A percentile compares a stretch with the other conserved stretches of the same genome.
Evolutionary conservation across 176 grass and related monocot species (phyloP).

Genomic region (Pontederia crassipes): DNA sequence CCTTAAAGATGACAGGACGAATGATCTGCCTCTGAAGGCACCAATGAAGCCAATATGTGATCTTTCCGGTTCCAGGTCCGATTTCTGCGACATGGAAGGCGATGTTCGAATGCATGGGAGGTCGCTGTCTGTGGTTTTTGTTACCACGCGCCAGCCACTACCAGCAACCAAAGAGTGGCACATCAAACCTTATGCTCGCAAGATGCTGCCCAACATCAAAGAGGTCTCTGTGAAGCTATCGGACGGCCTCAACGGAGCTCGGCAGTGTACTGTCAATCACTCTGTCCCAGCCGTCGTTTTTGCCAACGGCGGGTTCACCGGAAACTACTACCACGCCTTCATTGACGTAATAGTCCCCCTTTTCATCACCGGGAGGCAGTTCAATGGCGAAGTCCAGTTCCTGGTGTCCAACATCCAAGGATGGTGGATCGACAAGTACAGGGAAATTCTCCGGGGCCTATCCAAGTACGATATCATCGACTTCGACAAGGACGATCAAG

Average conservation of each 20-base stretch:
- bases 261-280: slow-evolving; percentile 57
- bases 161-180: slow-evolving; percentile 25
- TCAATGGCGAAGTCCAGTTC: slow-evolving; percentile 90
- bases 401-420: slow-evolving; percentile 46
- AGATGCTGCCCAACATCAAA: slow-evolving; percentile 51
- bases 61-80: slow-evolving; percentile 5
- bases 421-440: slow-evolving; percentile 83
- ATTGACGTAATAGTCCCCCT: slow-evolving; percentile 82
- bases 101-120: slow-evolving; percentile 7
- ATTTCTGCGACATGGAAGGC: slow-evolving; percentile 18
- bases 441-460: slow-evolving; percentile 41
- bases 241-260: slow-evolving; percentile 17
- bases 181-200: slow-evolving; percentile 77
- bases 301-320: slow-evolving; percentile 69
- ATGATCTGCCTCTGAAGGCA: too few relatives aligned
- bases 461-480: slow-evolving; percentile 70
- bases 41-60: slow-evolving; percentile 5
- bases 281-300: slow-evolving; percentile 54
- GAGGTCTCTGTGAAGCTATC: slow-evolving; percentile 54
- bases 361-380: slow-evolving; percentile 69
- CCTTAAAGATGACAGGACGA: background rate
- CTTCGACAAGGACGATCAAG: slow-evolving; percentile 45
- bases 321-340: slow-evolving; percentile 93
- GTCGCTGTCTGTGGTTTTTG: background rate
- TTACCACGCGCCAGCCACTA: background rate